A percentile compares a stretch with the other conserved stretches of the same genome.
These are phyloP conservation scores for Mrakia gelida DNA, from an alignment of 768 basidiomycete genomes.

Conservation along the genomic window DNA sequence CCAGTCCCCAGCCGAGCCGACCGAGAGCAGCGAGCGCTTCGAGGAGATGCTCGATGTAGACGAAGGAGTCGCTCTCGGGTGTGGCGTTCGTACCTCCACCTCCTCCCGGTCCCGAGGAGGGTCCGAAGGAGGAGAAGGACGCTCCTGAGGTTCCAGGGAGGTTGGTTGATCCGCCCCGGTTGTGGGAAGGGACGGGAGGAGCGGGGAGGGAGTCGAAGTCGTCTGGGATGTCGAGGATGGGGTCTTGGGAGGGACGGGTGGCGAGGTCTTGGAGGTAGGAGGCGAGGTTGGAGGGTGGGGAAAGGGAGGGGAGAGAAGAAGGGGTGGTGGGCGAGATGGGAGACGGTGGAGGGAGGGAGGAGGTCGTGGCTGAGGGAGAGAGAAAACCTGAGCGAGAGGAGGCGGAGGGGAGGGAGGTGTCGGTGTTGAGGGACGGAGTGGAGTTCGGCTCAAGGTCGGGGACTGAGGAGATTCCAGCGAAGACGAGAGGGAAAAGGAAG, in stretches of 20 bases:
- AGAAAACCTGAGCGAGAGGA: background rate
- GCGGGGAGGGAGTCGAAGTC: constrained; percentile 34
- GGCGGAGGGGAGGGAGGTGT: background rate
- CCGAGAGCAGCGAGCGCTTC: constrained; percentile 91
- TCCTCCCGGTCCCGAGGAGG: background rate
- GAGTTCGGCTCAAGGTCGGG: background rate
- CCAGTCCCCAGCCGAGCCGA: constrained; percentile 75
- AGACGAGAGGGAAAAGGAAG: background rate
- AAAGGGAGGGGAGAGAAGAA: background rate
- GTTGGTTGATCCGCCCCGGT: constrained; percentile 10
- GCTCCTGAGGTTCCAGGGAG: background rate
- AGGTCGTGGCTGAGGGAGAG: constrained; percentile 43
- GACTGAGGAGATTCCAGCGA: background rate
- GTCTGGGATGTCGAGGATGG: constrained; percentile 43
- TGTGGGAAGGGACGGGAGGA: constrained; percentile 28
- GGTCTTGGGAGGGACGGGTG: constrained; percentile 43
- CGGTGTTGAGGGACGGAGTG: background rate
- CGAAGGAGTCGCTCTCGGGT: constrained; percentile 87
- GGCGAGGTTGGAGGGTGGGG: constrained; percentile 38
- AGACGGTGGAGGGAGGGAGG: constrained; percentile 6
- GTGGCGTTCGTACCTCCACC: constrained; percentile 47
- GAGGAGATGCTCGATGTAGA: constrained; percentile 84
- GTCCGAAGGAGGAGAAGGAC: constrained; percentile 15
- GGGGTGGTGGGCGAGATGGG: background rate
- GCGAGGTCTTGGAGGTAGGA: constrained; percentile 44